Evolutionary conservation across 1,284 basidiomycete species (phyloP).

Genomic region (Papiliotrema flavescens): DNA sequence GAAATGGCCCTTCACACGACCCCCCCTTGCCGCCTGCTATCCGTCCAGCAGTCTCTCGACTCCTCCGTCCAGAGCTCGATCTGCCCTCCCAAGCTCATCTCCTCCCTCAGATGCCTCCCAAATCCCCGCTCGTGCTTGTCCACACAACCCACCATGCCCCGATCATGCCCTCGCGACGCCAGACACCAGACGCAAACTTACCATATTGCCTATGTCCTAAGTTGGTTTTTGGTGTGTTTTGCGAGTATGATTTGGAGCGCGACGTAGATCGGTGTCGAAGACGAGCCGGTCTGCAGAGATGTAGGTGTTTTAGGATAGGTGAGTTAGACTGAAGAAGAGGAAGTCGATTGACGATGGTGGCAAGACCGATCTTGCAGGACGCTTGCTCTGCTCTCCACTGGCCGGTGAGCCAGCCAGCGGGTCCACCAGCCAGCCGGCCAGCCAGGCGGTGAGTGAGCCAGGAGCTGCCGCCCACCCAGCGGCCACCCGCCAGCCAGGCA

Average conservation of each 20-base stretch:
- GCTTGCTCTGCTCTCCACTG: too few relatives aligned
- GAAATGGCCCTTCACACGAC: too few relatives aligned
- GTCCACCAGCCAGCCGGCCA: neutral
- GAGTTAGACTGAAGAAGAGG: neutral
- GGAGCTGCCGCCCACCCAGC: neutral
- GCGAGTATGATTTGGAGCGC: neutral
- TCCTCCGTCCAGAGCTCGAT: too few relatives aligned
- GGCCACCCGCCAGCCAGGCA: neutral
- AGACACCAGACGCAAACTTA: slow-evolving; percentile 1
- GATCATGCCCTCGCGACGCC: too few relatives aligned
- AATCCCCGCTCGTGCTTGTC: too few relatives aligned
- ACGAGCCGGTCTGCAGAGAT: neutral
- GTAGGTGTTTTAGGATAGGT: neutral
- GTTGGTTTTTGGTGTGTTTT: neutral
- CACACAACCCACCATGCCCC: too few relatives aligned
- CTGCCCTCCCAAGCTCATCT: too few relatives aligned
- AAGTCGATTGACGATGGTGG: neutral
- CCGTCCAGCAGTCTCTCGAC: too few relatives aligned
- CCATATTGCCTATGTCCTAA: neutral
- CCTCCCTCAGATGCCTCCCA: too few relatives aligned
- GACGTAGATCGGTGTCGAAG: neutral
- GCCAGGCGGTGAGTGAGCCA: neutral
- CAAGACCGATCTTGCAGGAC: slow-evolving; percentile 1
- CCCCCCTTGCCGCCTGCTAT: too few relatives aligned
- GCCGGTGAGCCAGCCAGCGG: neutral